Base-by-base conservation (phyloP, 176 grass and related monocot species). In the Puccinellia tenuiflora region DNA sequence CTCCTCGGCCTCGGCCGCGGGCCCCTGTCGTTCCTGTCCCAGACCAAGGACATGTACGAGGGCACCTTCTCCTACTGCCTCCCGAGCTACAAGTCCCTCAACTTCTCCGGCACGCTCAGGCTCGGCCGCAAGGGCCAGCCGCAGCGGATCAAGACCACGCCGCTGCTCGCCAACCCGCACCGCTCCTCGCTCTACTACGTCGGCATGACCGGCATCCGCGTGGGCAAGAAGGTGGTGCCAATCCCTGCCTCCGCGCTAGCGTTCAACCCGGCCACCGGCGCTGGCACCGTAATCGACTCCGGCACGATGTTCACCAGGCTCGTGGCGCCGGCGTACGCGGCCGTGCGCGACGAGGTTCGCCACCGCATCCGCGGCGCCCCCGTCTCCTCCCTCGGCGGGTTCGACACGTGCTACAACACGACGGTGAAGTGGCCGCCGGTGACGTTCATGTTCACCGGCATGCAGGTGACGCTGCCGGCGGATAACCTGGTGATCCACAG, bases 171-270 rank as follows among this genome's bases (percentile, higher is more conserved):
- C 6, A 97, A 92, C 84, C 86, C 90, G 7, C 90, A 76, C 84
- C 77, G 95, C 17, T 88, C 92, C 21, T 97, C 95, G 14, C 90
- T 97, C 60, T 97, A 97, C 92, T 97, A 97, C 85, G 90, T 97
- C 16, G 92, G 94, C 88, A 91, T 97, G 95, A 88, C 83, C 1
- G 95, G 86, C 72, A 48, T 97, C 83, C 88, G 88, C 5, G 95
- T 97, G 8, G 95, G 95, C 0, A 81, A 34, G 33, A 90, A 81
- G 48, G 82, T 88, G 89, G 85, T 94, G 73, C 51, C 79, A 0
- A 85, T 97, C 80, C 92, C 95, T 63, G 11, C 85, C 3, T 69
- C 94, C 12, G 79, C 89, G 34, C 78, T 94, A 22, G 79, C 90
- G 20, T 97, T 97, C 80, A 84, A 97, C 86, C 48, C 86, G 65